Evolutionary conservation across 164 flowering plant species (phyloP).

Genomic region (Kingdonia uniflora): DNA sequence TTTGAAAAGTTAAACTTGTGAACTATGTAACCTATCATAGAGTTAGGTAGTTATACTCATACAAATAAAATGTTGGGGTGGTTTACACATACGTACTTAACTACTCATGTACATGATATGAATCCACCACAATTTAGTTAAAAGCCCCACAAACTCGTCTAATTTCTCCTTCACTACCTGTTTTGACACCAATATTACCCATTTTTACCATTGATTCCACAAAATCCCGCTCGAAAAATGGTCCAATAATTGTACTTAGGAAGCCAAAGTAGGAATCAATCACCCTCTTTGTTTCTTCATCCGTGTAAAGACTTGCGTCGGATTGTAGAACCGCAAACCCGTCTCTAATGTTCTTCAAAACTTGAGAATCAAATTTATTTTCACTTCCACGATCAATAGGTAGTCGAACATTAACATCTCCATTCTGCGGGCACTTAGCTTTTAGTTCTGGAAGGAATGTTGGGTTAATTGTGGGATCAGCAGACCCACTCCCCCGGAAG

Average conservation of each 20-base stretch:
- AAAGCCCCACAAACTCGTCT: slow-evolving; percentile 44
- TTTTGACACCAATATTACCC: slow-evolving; percentile 50
- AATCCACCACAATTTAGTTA: slow-evolving; percentile 21
- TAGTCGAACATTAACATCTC: slow-evolving; percentile 38
- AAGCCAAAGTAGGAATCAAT: slow-evolving; percentile 50
- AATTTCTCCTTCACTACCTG: slow-evolving; percentile 37
- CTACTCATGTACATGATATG: background rate
- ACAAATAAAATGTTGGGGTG: background rate
- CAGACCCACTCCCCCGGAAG: slow-evolving; percentile 41
- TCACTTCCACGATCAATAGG: slow-evolving; percentile 42
- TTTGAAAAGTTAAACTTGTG: no score
- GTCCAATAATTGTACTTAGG: slow-evolving; percentile 20
- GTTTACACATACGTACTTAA: background rate
- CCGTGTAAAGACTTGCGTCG: slow-evolving; percentile 50
- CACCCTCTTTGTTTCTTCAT: slow-evolving; percentile 26
- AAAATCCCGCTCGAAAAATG: slow-evolving; percentile 49
- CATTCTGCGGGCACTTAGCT: slow-evolving; percentile 40
- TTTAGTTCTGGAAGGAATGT: slow-evolving; percentile 39
- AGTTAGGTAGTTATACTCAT: background rate
- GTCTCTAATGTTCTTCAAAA: slow-evolving; percentile 40
- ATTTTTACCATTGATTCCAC: slow-evolving; percentile 48
- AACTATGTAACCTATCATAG: background rate
- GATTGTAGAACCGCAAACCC: slow-evolving; percentile 68
- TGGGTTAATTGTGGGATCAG: slow-evolving; percentile 61
- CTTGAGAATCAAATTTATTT: slow-evolving; percentile 33